These are phyloP conservation scores for Vitis hybrid DNA, from an alignment of 177 flowering plant species.

Conservation along the genomic window DNA sequence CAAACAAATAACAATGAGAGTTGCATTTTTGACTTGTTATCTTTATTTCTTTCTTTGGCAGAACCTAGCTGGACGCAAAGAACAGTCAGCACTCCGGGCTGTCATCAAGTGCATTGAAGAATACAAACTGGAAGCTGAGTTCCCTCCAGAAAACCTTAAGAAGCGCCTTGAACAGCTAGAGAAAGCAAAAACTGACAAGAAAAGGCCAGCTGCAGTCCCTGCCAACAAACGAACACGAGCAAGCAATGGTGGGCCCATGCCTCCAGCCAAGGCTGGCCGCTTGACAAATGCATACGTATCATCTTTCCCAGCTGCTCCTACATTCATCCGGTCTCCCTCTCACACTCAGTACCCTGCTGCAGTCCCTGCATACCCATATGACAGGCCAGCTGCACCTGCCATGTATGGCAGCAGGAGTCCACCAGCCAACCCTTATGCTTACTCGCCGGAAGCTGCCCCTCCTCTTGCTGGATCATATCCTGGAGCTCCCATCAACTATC, in stretches of 20 bases:
- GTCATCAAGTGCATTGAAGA: constrained; percentile 96
- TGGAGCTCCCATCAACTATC: constrained; percentile 64
- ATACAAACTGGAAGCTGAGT: constrained; percentile 89
- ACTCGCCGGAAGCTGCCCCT: constrained; percentile 73
- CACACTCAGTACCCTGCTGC: constrained; percentile 70
- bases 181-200: constrained; percentile 82
- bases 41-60: constrained; percentile 25
- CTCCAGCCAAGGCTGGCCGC: constrained; percentile 99
- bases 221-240: constrained; percentile 93
- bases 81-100: constrained; percentile 88
- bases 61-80: constrained; percentile 84
- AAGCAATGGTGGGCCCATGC: constrained; percentile 91
- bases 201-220: constrained; percentile 71
- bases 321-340: constrained; percentile 74
- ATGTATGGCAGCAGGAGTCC: constrained; percentile 85
- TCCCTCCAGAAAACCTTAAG: constrained; percentile 85
- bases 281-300: constrained; percentile 89
- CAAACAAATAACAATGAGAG: too few relatives aligned
- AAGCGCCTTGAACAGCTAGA: constrained; percentile 93
- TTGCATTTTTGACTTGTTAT: too few relatives aligned
- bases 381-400: constrained; percentile 49
- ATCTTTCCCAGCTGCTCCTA: constrained; percentile 77
- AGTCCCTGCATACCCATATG: constrained; percentile 57
- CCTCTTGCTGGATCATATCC: constrained; percentile 59
- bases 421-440: constrained; percentile 48